Conservation (phyloP, 495 filamentous ascomycete genomes). For the Lasiosphaeris hirsuta region DNA sequence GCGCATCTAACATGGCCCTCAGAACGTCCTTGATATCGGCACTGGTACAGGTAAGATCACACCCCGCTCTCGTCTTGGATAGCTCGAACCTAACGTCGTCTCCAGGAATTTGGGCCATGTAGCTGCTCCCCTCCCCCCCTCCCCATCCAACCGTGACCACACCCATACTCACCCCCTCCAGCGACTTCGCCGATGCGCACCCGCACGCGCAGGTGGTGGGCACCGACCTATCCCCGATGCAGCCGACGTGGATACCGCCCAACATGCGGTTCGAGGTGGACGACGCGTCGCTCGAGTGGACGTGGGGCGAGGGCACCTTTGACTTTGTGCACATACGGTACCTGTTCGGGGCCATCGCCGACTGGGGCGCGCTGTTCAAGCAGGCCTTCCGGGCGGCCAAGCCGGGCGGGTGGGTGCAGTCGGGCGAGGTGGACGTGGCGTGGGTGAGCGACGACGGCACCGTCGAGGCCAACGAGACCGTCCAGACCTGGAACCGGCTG, state of each 20-base stretch:
- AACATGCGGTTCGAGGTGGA: constrained; percentile 55
- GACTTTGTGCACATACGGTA: constrained; percentile 64
- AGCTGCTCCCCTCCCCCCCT: background rate
- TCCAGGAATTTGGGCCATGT: constrained; percentile 7
- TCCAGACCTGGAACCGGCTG: constrained; percentile 3
- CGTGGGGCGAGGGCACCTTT: constrained; percentile 47
- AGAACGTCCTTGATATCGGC: constrained; percentile 58
- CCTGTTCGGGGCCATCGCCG: constrained; percentile 51
- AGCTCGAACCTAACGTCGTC: no score
- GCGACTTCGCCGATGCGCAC: constrained; percentile 46
- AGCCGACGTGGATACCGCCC: constrained; percentile 48
- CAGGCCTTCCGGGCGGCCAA: constrained; percentile 36
- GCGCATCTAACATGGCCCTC: constrained; percentile 20
- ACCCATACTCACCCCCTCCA: constrained; percentile 4
- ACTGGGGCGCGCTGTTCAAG: constrained; percentile 51
- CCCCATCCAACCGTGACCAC: no score
- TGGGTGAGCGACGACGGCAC: constrained; percentile 29
- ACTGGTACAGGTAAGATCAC: constrained; percentile 35
- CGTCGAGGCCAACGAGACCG: background rate
- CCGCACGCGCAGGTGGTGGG: constrained; percentile 54
- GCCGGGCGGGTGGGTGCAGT: constrained; percentile 40
- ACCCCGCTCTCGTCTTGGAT: no score
- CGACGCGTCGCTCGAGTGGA: constrained; percentile 54
- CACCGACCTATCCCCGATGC: constrained; percentile 60
- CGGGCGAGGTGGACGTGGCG: constrained; percentile 23